Percentiles rank a stretch among this genome's conserved stretches.
phyloP scores from a whole-genome alignment of 768 basidiomycete genomes.

The Lactarius hatsudake region DNA sequence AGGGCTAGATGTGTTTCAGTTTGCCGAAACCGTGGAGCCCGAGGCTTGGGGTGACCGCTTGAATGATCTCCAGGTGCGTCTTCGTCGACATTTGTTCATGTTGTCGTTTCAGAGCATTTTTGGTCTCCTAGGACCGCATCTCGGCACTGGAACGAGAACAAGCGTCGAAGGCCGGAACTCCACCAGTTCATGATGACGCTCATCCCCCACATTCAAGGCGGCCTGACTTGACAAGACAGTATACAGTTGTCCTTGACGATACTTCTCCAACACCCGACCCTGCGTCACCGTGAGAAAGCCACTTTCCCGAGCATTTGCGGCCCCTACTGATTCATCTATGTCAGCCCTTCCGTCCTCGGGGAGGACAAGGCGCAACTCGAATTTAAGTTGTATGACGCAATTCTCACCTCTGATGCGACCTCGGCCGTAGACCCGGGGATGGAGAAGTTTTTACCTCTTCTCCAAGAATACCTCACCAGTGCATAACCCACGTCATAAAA shows the following conservation, averaged over 20 bases:
- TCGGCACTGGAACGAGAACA: constrained; percentile 30
- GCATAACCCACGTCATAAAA: neutral
- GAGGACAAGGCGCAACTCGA: constrained; percentile 34
- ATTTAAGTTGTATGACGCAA: constrained; percentile 72
- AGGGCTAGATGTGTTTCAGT: constrained; percentile 66
- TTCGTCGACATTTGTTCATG: neutral
- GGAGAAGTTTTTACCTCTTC: constrained; percentile 72
- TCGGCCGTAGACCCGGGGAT: too few relatives aligned
- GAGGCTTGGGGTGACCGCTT: constrained; percentile 64
- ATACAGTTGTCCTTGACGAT: constrained; percentile 23
- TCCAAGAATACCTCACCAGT: constrained; percentile 74
- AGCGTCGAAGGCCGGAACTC: neutral
- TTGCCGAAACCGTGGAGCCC: constrained; percentile 74
- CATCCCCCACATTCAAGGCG: constrained; percentile 9
- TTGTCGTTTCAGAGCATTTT: neutral
- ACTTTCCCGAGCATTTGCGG: neutral
- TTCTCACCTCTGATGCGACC: constrained; percentile 33
- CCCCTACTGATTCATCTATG: neutral
- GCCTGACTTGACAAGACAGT: constrained; percentile 22
- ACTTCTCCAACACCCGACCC: neutral
- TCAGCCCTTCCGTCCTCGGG: constrained; percentile 53
- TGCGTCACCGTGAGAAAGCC: constrained; percentile 32
- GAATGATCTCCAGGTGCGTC: constrained; percentile 59
- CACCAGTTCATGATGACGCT: neutral
- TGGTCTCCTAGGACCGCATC: constrained; percentile 31